Evolutionary conservation across 768 basidiomycete genomes (phyloP).

Genomic region (Suillus placidus): DNA sequence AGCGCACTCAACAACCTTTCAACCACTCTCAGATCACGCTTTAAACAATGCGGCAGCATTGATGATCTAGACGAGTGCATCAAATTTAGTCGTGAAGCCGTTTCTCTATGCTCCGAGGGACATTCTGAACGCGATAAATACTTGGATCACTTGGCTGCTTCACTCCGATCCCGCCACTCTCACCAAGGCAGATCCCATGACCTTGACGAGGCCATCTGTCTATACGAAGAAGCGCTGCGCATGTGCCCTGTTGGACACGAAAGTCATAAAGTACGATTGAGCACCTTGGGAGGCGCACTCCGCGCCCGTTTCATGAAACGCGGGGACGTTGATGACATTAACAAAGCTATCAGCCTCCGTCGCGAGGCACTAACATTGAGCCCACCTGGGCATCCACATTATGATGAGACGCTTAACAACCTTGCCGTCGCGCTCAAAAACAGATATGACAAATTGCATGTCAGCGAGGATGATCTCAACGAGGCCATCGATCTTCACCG

Average conservation of each 20-base stretch:
- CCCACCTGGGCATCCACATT: not conserved
- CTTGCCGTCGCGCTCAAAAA: not conserved
- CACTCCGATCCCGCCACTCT: not conserved
- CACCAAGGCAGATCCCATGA: not conserved
- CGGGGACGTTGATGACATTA: no score
- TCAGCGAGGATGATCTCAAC: not conserved
- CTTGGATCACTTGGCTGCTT: not conserved
- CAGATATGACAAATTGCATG: not conserved
- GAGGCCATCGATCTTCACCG: not conserved
- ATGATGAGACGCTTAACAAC: not conserved
- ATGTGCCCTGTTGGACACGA: not conserved
- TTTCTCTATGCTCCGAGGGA: not conserved
- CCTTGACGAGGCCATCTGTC: not conserved
- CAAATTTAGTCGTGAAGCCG: not conserved
- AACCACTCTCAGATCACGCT: accelerated
- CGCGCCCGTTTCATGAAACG: accelerated
- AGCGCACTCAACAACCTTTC: not conserved
- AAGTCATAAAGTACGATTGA: not conserved
- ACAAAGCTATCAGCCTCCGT: not conserved
- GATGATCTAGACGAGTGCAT: not conserved
- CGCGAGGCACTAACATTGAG: not conserved
- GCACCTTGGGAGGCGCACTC: not conserved
- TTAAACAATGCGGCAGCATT: not conserved
- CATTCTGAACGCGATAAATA: accelerated
- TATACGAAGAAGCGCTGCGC: not conserved